Evolutionary conservation across 192 early-diverging fungal genomes (phyloP), one percentile per base, ranked within the genome.

Genomic region (Coemansia sp.): DNA sequence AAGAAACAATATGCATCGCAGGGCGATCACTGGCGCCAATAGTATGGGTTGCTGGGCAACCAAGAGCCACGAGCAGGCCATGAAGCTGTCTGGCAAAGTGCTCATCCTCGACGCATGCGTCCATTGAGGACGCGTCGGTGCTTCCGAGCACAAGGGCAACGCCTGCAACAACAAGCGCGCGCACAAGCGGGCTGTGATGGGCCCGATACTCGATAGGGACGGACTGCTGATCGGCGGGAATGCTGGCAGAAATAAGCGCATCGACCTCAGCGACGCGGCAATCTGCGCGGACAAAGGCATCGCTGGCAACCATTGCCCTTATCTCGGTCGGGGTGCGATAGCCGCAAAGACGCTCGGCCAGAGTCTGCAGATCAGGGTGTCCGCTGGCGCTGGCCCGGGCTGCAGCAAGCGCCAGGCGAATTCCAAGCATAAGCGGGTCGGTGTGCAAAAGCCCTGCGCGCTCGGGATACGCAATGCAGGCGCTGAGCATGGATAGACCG

Each of bases 391-490:
- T 45, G 22, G 60, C 54, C 18, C n/a, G n/a, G n/a, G n/a, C n/a
- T 45, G 42, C 42, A 11, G 36, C 31, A 20, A 36, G 56, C 6
- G 63, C 63, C 48, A 67, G 61, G 6, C 30, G 49, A 1, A 52
- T 45, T 6, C 72, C 66, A 12, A 68, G 57, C 31, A 68, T 12
- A 18, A 75, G 50, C 2, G 72, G 72, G 57, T 75, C 67, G 40
- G 16, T 31, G 4, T 38, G 40, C 29, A 75, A 48, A 16, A 11
- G 7, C 30, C 20, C 10, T 11, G 22, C 36, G 25, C 42, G 18
- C 18, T 48, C 20, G 1, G 58, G 40, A 30, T 75, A 68, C 22
- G 58, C 25, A 30, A 75, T 55, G 2, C 66, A 58, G 5, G 66
- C 61, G 34, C 63, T 56, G 12, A 67, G 29, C 74, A 76, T 76